A percentile compares a stretch with the other conserved stretches of the same genome.
These are phyloP conservation scores for Castanospermum australe DNA, from an alignment of 306 rosid genomes.

Conservation along the genomic window DNA sequence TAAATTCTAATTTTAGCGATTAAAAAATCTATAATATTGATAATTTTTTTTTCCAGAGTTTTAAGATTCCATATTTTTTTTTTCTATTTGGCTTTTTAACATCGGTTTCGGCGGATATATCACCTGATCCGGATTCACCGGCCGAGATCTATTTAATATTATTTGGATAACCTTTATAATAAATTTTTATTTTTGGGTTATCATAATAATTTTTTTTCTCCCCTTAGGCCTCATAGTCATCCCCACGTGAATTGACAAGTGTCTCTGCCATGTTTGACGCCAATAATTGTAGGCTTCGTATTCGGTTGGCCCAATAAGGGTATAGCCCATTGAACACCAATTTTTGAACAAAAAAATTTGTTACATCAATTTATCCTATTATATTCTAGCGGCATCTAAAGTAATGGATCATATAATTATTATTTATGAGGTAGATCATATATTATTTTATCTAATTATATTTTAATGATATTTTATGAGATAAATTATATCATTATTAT, in stretches of 20 bases:
- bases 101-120: conserved; percentile 6
- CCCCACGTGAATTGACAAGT: neutral
- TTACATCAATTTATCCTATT: no score
- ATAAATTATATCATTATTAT: no score
- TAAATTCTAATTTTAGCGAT: no score
- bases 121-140: conserved; percentile 16
- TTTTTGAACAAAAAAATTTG: no score
- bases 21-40: no score
- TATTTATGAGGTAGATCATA: no score
- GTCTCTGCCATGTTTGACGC: conserved; percentile 9
- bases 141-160: neutral
- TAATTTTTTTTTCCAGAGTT: no score
- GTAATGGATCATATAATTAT: no score
- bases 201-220: neutral
- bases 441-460: no score
- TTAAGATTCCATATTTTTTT: no score
- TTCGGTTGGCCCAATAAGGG: neutral
- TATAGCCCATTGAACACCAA: neutral
- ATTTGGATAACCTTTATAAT: neutral
- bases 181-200: neutral
- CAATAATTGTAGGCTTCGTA: conserved; percentile 16
- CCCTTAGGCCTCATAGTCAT: neutral
- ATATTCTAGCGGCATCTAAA: neutral
- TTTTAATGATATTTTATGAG: no score
- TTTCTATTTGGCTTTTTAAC: neutral